A percentile compares a stretch with the other conserved stretches of the same genome.
phyloP scores from a whole-genome alignment of 352 stramenopile species.

The Globisporangium splendens region DNA sequence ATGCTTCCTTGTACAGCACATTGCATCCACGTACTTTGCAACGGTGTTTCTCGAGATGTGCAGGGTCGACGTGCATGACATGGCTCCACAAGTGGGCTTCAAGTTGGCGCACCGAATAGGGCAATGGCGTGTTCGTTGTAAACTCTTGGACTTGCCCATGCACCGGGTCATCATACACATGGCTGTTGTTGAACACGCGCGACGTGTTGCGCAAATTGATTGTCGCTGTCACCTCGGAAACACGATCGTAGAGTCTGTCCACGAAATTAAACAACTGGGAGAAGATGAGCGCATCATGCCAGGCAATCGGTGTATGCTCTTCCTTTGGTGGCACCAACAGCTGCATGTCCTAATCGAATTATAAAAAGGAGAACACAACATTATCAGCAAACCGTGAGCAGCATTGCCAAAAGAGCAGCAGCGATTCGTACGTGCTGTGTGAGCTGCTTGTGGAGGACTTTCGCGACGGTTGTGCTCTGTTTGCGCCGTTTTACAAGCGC shows the following conservation, averaged over 20 bases:
- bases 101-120: neutral
- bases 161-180: slow-evolving; percentile 2
- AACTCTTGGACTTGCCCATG: slow-evolving; percentile 6
- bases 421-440: neutral
- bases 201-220: slow-evolving; percentile 1
- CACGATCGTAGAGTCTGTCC: neutral
- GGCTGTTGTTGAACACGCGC: slow-evolving; percentile 7
- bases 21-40: neutral
- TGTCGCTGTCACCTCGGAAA: neutral
- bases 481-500: slow-evolving; percentile 15
- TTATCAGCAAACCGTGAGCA: too few species aligned
- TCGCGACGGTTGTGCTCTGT: neutral
- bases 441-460: neutral
- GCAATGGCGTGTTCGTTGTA: slow-evolving; percentile 6
- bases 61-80: neutral
- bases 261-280: neutral
- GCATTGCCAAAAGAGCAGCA: too few species aligned
- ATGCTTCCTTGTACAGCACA: neutral
- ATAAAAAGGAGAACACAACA: too few species aligned
- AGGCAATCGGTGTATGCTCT: too few species aligned
- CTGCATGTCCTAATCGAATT: too few species aligned
- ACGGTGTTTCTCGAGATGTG: too few species aligned
- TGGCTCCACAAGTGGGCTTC: neutral
- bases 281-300: neutral
- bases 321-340: too few species aligned